Percentiles rank a stretch among this genome's conserved stretches.
phyloP scores from a whole-genome alignment of 116 monocot genomes.

The Zostera marina region DNA sequence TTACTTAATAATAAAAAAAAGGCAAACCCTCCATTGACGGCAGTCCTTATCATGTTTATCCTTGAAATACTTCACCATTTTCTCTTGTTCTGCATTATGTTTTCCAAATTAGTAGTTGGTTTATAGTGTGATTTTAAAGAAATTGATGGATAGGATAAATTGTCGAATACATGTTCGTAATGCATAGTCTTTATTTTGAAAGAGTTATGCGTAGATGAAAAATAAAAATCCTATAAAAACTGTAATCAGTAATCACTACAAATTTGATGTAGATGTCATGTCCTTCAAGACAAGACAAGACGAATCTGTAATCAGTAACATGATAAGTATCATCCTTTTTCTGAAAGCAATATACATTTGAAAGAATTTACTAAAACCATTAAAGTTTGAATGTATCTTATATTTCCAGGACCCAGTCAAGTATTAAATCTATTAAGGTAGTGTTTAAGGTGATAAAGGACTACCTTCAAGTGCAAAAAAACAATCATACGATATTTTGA shows the following conservation, averaged over 20 bases:
- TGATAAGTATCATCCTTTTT: conserved; percentile 9
- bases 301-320: conserved; percentile 13
- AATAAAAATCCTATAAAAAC: too few relatives aligned
- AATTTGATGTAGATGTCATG: not conserved
- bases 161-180: too few relatives aligned
- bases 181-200: too few relatives aligned
- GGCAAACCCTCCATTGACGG: conserved; percentile 47
- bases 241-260: too few relatives aligned
- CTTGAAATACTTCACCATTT: conserved; percentile 62
- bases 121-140: too few relatives aligned
- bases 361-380: conserved; percentile 52
- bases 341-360: conserved; percentile 23
- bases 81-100: conserved; percentile 52
- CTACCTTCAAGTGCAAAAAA: conserved; percentile 41
- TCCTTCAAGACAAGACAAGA: not conserved
- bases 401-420: conserved; percentile 64
- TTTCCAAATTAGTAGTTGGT: not conserved
- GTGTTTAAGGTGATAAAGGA: conserved; percentile 39
- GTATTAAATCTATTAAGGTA: conserved; percentile 51
- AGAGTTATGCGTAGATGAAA: too few relatives aligned
- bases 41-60: conserved; percentile 38
- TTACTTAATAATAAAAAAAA: not conserved
- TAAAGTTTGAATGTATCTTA: conserved; percentile 79
- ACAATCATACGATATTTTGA: not conserved
- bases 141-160: too few relatives aligned